A percentile compares a stretch with the other conserved stretches of the same genome.
Conservation (phyloP, 306 rosid genomes). For the Calophaca sinica region DNA sequence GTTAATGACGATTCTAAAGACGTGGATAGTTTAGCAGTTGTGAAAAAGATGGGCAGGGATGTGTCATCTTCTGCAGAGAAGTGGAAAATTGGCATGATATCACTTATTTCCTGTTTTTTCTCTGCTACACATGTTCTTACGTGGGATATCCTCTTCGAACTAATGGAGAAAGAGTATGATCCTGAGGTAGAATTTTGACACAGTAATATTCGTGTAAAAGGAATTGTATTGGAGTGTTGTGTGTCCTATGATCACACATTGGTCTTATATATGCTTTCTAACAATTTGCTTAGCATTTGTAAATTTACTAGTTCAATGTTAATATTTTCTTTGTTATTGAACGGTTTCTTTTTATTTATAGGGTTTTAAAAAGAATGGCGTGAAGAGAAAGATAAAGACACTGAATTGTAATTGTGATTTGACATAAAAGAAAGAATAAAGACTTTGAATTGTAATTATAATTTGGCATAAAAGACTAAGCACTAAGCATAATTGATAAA, state of each 20-base stretch:
- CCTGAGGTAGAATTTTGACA: constrained; percentile 59
- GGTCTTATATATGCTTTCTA: too few species aligned
- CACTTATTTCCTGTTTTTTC: constrained; percentile 71
- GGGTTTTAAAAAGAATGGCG: constrained; percentile 1
- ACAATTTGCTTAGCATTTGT: constrained; percentile 29
- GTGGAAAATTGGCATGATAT: constrained; percentile 78
- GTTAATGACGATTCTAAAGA: constrained; percentile 74
- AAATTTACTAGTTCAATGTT: constrained; percentile 11
- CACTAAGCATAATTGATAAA: not conserved
- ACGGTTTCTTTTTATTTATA: constrained; percentile 11
- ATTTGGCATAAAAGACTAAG: not conserved
- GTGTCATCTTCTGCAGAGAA: constrained; percentile 58
- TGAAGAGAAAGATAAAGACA: not conserved
- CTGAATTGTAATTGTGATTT: not conserved
- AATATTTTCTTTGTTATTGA: constrained; percentile 8
- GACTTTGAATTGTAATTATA: constrained; percentile 14
- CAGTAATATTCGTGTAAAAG: not conserved
- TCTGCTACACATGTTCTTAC: constrained; percentile 63
- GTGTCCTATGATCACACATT: too few species aligned
- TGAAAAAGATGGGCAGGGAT: constrained; percentile 50
- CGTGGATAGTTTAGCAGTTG: constrained; percentile 54
- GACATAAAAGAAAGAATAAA: too few species aligned
- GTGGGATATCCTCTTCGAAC: constrained; percentile 73
- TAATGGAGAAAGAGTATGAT: constrained; percentile 73
- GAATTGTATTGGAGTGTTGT: too few species aligned